A percentile compares a stretch with the other conserved stretches of the same genome.
phyloP scores from a whole-genome alignment of 257 asterid species.

The Salvia miltiorrhiza region DNA sequence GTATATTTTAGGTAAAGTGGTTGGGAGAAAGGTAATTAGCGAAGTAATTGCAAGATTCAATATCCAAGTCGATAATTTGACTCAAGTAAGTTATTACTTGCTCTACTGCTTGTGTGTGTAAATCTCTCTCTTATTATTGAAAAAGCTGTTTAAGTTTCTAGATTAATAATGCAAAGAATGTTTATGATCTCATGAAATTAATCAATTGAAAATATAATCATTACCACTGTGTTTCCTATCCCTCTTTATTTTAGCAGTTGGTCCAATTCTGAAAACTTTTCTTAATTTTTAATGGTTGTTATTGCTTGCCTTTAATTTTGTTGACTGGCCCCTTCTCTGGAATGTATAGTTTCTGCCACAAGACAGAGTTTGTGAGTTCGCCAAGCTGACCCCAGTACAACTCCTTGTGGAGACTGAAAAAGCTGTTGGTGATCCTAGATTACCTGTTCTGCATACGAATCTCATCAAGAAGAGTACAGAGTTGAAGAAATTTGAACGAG shows the following conservation, averaged over 20 bases:
- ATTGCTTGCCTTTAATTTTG: conserved; percentile 3
- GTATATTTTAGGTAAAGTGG: conserved; percentile 58
- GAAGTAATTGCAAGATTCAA: conserved; percentile 72
- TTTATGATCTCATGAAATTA: background rate
- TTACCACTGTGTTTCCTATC: background rate
- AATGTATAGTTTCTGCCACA: conserved; percentile 85
- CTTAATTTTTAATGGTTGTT: background rate
- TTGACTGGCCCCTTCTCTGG: conserved; percentile 11
- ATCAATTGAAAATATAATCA: background rate
- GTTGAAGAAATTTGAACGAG: conserved; percentile 71
- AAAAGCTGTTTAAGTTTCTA: background rate
- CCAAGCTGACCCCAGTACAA: conserved; percentile 91
- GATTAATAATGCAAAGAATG: background rate
- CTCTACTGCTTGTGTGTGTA: conserved; percentile 7
- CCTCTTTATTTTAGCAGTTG: conserved; percentile 10
- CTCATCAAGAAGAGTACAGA: conserved; percentile 77
- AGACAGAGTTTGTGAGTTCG: conserved; percentile 98
- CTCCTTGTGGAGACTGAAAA: conserved; percentile 96
- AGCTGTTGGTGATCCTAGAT: conserved; percentile 89
- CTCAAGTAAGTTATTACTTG: conserved; percentile 67
- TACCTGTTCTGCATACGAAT: conserved; percentile 63
- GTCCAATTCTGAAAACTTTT: background rate
- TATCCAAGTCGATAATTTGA: conserved; percentile 91
- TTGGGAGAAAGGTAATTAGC: conserved; percentile 55
- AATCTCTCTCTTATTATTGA: background rate